Evolutionary conservation across 2,329 filamentous ascomycete species (phyloP).

Genomic region (Nemania bipapillata): DNA sequence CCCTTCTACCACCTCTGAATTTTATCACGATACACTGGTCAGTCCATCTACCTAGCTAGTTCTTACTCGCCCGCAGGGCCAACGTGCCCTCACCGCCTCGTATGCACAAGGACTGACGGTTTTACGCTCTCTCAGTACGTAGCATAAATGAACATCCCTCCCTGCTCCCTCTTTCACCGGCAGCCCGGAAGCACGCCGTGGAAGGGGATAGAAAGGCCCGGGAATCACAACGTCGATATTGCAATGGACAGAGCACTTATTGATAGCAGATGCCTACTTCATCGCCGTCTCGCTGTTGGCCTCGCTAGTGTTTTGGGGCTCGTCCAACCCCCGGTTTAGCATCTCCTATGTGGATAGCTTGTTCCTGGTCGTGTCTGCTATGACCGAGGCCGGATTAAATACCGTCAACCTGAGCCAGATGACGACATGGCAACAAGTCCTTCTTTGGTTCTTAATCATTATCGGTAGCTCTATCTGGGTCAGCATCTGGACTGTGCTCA

Average conservation of each 20-base stretch:
- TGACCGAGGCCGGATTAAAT: slow-evolving; percentile 71
- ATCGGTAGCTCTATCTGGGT: slow-evolving; percentile 73
- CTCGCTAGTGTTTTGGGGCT: slow-evolving; percentile 70
- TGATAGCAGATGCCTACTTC: slow-evolving; percentile 66
- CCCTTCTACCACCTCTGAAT: slow-evolving; percentile 60
- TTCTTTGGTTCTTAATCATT: slow-evolving; percentile 72
- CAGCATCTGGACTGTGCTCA: slow-evolving; percentile 69
- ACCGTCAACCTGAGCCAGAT: slow-evolving; percentile 71
- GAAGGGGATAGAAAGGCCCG: not conserved
- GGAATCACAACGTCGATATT: not conserved
- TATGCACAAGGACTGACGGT: slow-evolving; percentile 6
- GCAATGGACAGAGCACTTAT: slow-evolving; percentile 25
- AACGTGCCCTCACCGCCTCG: not conserved
- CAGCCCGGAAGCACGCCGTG: not conserved
- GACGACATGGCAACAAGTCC: slow-evolving; percentile 73
- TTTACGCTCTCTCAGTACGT: slow-evolving; percentile 22
- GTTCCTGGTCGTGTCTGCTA: slow-evolving; percentile 72
- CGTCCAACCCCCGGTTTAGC: slow-evolving; percentile 61
- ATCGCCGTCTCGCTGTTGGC: slow-evolving; percentile 63
- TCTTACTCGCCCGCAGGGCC: not conserved
- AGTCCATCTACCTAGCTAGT: not conserved
- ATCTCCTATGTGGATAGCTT: slow-evolving; percentile 71
- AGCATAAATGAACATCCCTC: not conserved
- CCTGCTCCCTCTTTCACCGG: not conserved
- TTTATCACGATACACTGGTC: slow-evolving; percentile 70